Conservation (phyloP, 78 protist genomes). For the Dictyostelium citrinum region DNA sequence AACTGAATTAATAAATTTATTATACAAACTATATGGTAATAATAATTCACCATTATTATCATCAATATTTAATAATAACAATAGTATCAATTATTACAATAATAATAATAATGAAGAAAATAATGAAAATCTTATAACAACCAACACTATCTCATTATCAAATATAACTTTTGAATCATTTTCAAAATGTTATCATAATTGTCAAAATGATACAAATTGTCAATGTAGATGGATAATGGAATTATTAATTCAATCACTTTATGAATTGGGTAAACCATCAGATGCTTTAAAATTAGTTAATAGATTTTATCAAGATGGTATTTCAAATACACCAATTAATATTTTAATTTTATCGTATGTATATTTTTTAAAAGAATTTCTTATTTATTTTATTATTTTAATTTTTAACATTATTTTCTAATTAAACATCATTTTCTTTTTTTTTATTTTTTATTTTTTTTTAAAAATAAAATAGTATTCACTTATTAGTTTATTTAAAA, state of each 20-base stretch:
- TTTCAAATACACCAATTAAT: constrained; percentile 27
- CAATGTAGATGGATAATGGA: constrained; percentile 56
- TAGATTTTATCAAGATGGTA: constrained; percentile 18
- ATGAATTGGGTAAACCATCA: constrained; percentile 12
- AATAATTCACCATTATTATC: neutral
- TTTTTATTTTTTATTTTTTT: too few relatives aligned
- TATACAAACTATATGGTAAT: neutral
- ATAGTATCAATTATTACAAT: too few relatives aligned
- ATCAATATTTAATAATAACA: neutral
- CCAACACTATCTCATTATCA: neutral
- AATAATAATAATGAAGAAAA: neutral
- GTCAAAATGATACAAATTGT: neutral
- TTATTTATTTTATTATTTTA: neutral
- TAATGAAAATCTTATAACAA: neutral
- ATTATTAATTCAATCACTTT: constrained; percentile 45
- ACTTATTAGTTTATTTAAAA: constrained; percentile 45
- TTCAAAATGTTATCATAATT: constrained; percentile 13
- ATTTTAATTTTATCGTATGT: constrained; percentile 53
- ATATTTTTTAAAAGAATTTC: neutral
- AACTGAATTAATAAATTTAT: neutral
- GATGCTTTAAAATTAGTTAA: constrained; percentile 37
- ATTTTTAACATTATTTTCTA: too few relatives aligned
- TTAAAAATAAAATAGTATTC: constrained; percentile 42
- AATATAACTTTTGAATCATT: neutral
- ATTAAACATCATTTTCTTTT: too few relatives aligned